A percentile compares a stretch with the other conserved stretches of the same genome.
Conservation (phyloP, 108 stramenopile species). For the Halocafeteria seosinensis region DNA sequence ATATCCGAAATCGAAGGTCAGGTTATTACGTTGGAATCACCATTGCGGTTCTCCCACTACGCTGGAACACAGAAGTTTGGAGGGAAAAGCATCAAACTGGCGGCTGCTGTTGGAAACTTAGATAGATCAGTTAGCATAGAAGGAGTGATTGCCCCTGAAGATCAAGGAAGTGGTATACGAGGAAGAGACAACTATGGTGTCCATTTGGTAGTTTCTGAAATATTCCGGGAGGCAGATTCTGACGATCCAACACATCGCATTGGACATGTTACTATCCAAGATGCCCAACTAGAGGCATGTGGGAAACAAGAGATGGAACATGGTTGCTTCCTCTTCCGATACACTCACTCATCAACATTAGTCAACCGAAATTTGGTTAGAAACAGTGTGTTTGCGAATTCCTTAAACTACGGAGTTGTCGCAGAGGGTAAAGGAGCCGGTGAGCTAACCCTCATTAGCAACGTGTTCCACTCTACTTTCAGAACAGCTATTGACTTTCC, state of each 20-base stretch:
- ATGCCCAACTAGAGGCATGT: too few species aligned
- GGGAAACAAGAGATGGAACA: too few species aligned
- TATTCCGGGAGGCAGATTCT: too few species aligned
- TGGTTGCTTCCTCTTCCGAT: too few species aligned
- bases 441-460: neutral
- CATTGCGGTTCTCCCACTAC: constrained; percentile 1
- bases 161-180: neutral
- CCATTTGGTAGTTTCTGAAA: constrained; percentile 6
- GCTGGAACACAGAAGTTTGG: neutral
- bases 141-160: constrained; percentile 5
- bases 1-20: neutral
- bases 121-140: constrained; percentile 16
- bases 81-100: neutral
- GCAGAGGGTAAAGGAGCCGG: neutral
- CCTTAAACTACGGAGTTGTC: too few species aligned
- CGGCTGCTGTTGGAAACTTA: constrained; percentile 14
- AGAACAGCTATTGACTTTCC: neutral
- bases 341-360: too few species aligned
- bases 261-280: too few species aligned
- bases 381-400: too few species aligned
- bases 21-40: neutral
- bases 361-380: too few species aligned
- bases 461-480: neutral
- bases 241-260: too few species aligned
- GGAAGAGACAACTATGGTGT: constrained; percentile 2